phyloP scores from a whole-genome alignment of 2,329 filamentous ascomycete genomes.

The Nothophaeocryptopus gaeumannii region DNA sequence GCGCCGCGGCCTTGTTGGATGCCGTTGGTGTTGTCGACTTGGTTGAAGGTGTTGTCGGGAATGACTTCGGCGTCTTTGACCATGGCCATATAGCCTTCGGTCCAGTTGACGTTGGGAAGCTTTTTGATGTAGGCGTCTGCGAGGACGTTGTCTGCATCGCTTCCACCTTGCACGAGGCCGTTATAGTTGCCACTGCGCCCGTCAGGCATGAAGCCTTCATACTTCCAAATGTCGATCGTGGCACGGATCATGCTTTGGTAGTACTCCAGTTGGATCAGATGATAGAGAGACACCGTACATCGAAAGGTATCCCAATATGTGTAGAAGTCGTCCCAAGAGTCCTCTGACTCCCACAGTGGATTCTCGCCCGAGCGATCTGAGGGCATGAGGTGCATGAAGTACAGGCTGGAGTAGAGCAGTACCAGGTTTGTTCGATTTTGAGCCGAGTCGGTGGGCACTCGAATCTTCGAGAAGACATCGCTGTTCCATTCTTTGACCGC shows the following conservation, averaged over 20 bases:
- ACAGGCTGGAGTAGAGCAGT: conserved; percentile 65
- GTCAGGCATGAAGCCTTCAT: conserved; percentile 37
- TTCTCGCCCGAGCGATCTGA: conserved; percentile 71
- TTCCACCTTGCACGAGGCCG: conserved; percentile 36
- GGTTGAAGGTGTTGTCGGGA: conserved; percentile 33
- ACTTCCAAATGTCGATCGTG: conserved; percentile 63
- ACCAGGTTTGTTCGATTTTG: conserved; percentile 54
- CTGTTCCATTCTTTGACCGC: conserved; percentile 58
- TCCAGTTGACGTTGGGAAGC: conserved; percentile 35
- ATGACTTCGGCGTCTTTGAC: conserved; percentile 35
- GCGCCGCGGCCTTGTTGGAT: conserved; percentile 44
- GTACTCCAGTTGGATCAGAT: conserved; percentile 60
- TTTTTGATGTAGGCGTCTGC: conserved; percentile 37
- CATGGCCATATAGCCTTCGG: conserved; percentile 35
- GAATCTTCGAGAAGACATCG: conserved; percentile 61
- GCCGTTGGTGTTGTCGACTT: conserved; percentile 32
- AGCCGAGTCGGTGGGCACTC: conserved; percentile 53
- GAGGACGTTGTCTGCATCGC: conserved; percentile 37
- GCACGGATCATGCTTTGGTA: conserved; percentile 67
- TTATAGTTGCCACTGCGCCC: conserved; percentile 36
- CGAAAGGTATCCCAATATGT: conserved; percentile 52
- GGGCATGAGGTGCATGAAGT: conserved; percentile 67
- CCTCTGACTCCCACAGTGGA: conserved; percentile 59
- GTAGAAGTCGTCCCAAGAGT: conserved; percentile 58
- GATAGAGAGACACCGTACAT: conserved; percentile 62